Conservation (phyloP, 192 early-diverging fungal genomes). For the Jimgerdemannia flammicorona region DNA sequence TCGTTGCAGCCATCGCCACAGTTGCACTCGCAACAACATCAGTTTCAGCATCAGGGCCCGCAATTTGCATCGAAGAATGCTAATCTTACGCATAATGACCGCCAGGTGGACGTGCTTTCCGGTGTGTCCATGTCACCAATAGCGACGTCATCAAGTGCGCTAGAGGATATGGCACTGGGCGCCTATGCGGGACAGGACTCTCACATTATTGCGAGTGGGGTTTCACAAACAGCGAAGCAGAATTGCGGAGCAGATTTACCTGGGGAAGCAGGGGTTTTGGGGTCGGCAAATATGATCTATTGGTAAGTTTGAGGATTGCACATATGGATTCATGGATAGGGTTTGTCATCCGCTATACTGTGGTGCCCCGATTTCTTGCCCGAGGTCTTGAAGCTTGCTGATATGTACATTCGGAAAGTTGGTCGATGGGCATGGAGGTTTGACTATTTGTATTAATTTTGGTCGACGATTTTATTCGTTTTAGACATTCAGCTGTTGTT, state of each 20-base stretch:
- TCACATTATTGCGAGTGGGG: not conserved
- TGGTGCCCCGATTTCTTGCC: no score
- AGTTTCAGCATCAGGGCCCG: not conserved
- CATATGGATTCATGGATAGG: no score
- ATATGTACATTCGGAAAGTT: no score
- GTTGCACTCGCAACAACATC: not conserved
- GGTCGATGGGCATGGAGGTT: no score
- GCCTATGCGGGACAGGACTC: not conserved
- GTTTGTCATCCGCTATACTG: no score
- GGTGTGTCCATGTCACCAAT: constrained; percentile 5
- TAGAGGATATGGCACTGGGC: not conserved
- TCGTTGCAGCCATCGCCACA: not conserved
- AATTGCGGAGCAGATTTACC: not conserved
- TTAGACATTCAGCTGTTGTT: no score
- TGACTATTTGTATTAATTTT: no score
- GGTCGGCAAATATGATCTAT: not conserved
- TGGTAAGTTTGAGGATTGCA: not conserved
- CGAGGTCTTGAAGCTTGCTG: no score
- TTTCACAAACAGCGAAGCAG: not conserved
- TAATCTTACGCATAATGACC: not conserved
- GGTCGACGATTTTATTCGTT: no score
- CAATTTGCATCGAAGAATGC: not conserved
- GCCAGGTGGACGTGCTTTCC: not conserved
- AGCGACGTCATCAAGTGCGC: not conserved
- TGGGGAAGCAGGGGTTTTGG: not conserved